Base-by-base conservation (phyloP, 441 rosid species). In the Aleurites moluccanus region DNA sequence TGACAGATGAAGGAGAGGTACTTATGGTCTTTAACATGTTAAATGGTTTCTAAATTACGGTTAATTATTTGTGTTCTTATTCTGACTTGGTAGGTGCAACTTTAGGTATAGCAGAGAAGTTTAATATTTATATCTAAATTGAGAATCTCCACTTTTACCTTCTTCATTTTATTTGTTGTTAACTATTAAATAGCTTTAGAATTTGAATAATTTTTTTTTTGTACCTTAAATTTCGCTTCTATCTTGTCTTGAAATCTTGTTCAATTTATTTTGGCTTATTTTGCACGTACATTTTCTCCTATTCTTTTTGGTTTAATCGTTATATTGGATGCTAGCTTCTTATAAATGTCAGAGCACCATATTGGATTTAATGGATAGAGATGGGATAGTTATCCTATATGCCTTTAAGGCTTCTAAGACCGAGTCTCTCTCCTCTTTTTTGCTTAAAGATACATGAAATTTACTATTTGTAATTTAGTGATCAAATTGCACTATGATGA, bases 1-100 rank as follows among this genome's bases (percentile, higher is more conserved):
- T 93, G 82, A 93, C 99, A 21, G 80, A 85, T 38, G 87, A 87
- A 21, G 94, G 96, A 67, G 96, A 93, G 96, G 99, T 96, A 86
- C 23, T 67, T 44, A 14, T 44, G 57, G 55, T 30, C 44, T 69
- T 81, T 63, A 21, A 30, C 44, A 30, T 64, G 45, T 62, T 18
- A 15, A 55, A 70, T 45, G 16, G 2, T 52, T 44, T 80, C 45
- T 56, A 65, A 45, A 45, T 69, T 74, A 50, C 14, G 40, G 15
- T 62, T 73, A 49, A 47, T 70, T n/a, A 1, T 30, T 25, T 30
- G 62, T 57, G 62, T 57, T 74, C 38, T 42, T 72, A 10, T 23
- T n/a, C 18, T 18, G 50, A 52, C 68, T 30, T 42, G 28, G 50
- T 53, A 11, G 10, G 23, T 67, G 27, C 28, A 33, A 49, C n/a